These are phyloP conservation scores for Physaria fendleri DNA, from an alignment of 345 rosid species.

Conservation along the genomic window DNA sequence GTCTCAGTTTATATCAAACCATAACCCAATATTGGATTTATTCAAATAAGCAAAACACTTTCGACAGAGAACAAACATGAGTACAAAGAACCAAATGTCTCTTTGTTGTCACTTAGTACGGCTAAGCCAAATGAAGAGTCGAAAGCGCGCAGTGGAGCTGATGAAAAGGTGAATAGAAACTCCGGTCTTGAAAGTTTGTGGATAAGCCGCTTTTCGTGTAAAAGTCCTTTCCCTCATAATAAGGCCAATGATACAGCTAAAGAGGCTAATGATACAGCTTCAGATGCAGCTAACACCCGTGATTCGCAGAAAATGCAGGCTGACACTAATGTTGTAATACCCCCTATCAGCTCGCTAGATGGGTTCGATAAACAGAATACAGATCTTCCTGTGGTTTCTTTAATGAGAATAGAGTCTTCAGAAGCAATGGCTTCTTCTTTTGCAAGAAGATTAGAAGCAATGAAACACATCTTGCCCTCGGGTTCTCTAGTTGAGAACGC, in stretches of 20 bases:
- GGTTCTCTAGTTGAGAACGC: constrained; percentile 23
- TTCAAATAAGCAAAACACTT: constrained; percentile 20
- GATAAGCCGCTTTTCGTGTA: constrained; percentile 67
- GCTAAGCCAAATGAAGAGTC: constrained; percentile 22
- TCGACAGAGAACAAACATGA: constrained; percentile 32
- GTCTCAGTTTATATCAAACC: constrained; percentile 74
- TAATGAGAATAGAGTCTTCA: constrained; percentile 38
- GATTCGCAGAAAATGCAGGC: constrained; percentile 22
- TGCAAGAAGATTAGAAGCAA: constrained; percentile 70
- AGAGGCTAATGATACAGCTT: constrained; percentile 17
- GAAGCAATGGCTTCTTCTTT: constrained; percentile 61
- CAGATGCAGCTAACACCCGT: neutral
- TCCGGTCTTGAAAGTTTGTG: constrained; percentile 56
- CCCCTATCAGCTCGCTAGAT: constrained; percentile 27
- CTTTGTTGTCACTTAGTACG: constrained; percentile 37
- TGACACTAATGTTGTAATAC: constrained; percentile 25
- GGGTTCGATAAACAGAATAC: constrained; percentile 31
- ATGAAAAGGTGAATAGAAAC: constrained; percentile 38
- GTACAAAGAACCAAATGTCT: constrained; percentile 33
- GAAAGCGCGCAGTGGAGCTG: constrained; percentile 26
- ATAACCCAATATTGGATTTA: constrained; percentile 25
- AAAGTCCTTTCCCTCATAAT: constrained; percentile 27
- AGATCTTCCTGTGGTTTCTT: constrained; percentile 27
- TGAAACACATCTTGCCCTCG: constrained; percentile 44
- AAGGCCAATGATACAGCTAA: neutral